Evolutionary conservation across 2,329 filamentous ascomycete species (phyloP).

Genomic region (Monilinia polystroma): DNA sequence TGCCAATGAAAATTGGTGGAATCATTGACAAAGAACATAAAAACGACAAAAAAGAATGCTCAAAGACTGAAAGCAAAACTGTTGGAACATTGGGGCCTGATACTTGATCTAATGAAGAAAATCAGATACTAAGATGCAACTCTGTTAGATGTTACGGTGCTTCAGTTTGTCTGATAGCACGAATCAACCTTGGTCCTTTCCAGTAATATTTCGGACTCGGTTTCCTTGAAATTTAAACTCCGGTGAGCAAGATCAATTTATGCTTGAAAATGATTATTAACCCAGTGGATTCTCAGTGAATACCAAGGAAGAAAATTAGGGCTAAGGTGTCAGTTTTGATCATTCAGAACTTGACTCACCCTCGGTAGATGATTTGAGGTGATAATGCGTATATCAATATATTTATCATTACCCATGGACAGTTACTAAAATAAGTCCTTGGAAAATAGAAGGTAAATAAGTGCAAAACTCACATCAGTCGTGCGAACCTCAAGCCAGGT

Average conservation of each 20-base stretch:
- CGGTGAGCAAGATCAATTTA: not conserved
- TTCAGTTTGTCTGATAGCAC: no score
- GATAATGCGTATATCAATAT: not conserved
- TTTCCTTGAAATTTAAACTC: no score
- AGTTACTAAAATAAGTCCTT: not conserved
- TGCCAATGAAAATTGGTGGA: no score
- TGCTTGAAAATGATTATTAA: not conserved
- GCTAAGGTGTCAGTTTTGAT: not conserved
- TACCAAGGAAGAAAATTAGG: not conserved
- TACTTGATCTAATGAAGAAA: no score
- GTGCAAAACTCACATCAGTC: not conserved
- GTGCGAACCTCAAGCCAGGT: not conserved
- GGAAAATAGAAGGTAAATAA: not conserved
- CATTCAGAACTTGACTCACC: not conserved
- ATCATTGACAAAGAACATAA: no score
- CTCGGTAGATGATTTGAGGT: not conserved
- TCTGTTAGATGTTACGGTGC: no score
- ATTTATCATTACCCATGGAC: not conserved
- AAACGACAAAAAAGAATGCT: no score
- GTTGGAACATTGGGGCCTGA: no score
- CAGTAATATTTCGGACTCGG: no score
- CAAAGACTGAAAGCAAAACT: no score
- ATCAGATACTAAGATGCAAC: no score
- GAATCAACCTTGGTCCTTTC: no score
- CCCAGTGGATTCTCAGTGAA: not conserved